Base-by-base conservation (phyloP, 805 yeast species). In the Starmerella vaccinii region DNA sequence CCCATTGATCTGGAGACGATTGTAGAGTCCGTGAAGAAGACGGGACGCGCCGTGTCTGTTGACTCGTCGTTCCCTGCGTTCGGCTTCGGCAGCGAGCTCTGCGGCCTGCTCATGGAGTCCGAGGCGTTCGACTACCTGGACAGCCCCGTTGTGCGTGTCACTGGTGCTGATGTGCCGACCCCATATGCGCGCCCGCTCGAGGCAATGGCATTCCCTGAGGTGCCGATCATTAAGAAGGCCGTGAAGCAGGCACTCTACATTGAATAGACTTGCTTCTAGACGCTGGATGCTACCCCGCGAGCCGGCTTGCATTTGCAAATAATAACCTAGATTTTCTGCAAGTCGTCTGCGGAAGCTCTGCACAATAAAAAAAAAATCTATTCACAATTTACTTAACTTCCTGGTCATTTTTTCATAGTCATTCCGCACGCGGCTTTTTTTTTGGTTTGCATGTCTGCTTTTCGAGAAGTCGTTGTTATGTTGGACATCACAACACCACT, bases 101-200 rank as follows among this genome's bases (percentile, higher is more conserved):
- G 89, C 68, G 98, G 97, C 56, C 95, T 88, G 73, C 76, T 92
- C 67, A 88, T 92, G 96, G 99, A 92, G 75, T 80, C 94, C 52
- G 97, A 89, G 72, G 97, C 95, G 49, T 92, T 92, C 61, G 98
- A 92, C 72, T 86, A 88, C 79, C 79, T 92, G 66, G 99, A 92
- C 72, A 95, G 97, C 55, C 99, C 99, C 62, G 86, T 92, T 60
- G 95, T 83, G 75, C 87, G 99, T 77, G 90, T 89, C 64, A 92
- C 98, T 53, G 98, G 98, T 70, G 95, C 97, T 67, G 99, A 92
- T 75, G 97, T 89, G 29, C 99, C 99, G 71, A 92, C 98, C 61
- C 99, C 99, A 59, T 92, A 92, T 68, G 95, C 96, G 62, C 79
- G 81, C 71, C 89, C 83, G 73, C 78, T 92, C 68, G 99, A 92